These are phyloP conservation scores for Fraxinus pennsylvanica DNA, from an alignment of 257 asterid genomes.

Conservation along the genomic window DNA sequence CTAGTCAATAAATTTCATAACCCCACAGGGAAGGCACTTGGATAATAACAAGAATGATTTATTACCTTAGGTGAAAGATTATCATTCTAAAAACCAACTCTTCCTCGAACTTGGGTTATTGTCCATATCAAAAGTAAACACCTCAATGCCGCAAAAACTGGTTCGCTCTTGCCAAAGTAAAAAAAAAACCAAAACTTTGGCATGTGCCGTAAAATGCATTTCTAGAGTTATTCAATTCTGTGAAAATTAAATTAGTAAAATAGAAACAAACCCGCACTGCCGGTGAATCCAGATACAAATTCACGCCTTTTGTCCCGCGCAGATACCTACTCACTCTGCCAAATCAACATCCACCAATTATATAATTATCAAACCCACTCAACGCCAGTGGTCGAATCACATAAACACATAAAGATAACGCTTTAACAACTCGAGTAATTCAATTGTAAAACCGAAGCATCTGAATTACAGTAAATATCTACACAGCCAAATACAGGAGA, in stretches of 20 bases:
- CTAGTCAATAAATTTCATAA: not conserved
- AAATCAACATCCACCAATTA: constrained; percentile 30
- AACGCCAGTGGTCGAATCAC: not conserved
- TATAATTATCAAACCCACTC: not conserved
- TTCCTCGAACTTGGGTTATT: not conserved
- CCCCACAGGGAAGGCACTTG: not conserved
- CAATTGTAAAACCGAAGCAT: not conserved
- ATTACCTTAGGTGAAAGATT: not conserved
- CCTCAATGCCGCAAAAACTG: not conserved
- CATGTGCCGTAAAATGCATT: not conserved
- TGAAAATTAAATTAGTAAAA: constrained; percentile 2
- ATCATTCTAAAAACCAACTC: not conserved
- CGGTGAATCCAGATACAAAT: constrained; percentile 87
- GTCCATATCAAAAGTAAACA: constrained; percentile 1
- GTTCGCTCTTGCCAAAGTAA: not conserved
- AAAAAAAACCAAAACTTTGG: not conserved
- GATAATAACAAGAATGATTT: not conserved
- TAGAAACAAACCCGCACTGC: constrained; percentile 80
- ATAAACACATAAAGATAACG: not conserved
- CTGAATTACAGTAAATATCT: not conserved
- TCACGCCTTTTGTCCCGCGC: constrained; percentile 85
- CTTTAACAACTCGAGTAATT: not conserved
- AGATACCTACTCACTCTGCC: constrained; percentile 93
- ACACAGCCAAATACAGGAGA: constrained; percentile 1
- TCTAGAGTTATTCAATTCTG: not conserved